A percentile compares a stretch with the other conserved stretches of the same genome.
Conservation (phyloP, 2,329 filamentous ascomycete species). For the Berkeleyomyces basicola region DNA sequence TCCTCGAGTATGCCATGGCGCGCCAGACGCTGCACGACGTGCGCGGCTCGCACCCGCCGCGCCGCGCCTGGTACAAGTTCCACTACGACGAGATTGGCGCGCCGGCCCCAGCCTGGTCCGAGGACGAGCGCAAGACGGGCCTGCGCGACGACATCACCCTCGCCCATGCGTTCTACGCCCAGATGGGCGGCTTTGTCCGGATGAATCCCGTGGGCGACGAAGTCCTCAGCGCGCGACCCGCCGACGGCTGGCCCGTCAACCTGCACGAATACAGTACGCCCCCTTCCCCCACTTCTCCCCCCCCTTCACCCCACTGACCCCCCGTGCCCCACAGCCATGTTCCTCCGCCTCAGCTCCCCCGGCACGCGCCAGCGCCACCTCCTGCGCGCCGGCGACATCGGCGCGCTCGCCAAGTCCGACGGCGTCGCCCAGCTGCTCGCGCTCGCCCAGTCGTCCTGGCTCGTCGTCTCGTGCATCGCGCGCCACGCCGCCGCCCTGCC, state of each 20-base stretch:
- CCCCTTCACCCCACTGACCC: not conserved
- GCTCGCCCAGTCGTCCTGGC: conserved; percentile 24
- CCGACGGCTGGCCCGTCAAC: not conserved
- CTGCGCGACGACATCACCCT: conserved; percentile 17
- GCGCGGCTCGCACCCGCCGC: not conserved
- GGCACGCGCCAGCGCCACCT: conserved; percentile 3
- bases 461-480: conserved; percentile 21
- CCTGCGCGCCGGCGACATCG: conserved; percentile 17
- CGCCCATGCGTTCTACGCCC: conserved; percentile 20
- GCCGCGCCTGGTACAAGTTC: not conserved
- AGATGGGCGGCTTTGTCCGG: conserved; percentile 19
- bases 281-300: not conserved
- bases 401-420: conserved; percentile 23
- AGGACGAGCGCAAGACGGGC: not conserved
- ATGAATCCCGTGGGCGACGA: not conserved
- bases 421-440: conserved; percentile 21
- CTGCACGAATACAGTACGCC: conserved; percentile 5
- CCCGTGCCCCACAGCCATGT: not conserved
- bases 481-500: conserved; percentile 20
- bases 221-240: not conserved
- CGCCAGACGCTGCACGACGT: not conserved
- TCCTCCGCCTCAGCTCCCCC: not conserved
- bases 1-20: not conserved
- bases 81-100: not conserved
- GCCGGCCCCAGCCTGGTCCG: not conserved